Evolutionary conservation across 179 eudicot species (phyloP).

Genomic region (Spinacia oleracea): DNA sequence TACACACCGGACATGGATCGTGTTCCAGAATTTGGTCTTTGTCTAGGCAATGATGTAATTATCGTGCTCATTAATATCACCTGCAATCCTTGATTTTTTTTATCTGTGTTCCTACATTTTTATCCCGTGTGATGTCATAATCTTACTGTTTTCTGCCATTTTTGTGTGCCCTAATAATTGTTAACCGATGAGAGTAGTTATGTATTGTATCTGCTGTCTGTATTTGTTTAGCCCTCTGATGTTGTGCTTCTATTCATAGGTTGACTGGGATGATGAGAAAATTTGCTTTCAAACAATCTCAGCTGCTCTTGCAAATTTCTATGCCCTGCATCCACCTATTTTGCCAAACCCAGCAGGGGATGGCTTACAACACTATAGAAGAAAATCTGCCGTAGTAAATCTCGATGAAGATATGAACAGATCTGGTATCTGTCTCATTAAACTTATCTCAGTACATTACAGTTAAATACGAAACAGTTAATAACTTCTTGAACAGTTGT

Average conservation of each 20-base stretch:
- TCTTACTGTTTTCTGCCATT: neutral
- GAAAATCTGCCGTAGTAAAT: constrained; percentile 28
- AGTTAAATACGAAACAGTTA: neutral
- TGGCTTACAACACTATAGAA: constrained; percentile 63
- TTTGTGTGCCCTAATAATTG: neutral
- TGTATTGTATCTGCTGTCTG: neutral
- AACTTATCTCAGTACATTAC: neutral
- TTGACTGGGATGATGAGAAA: constrained; percentile 92
- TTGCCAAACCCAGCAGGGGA: constrained; percentile 93
- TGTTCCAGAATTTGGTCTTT: constrained; percentile 71
- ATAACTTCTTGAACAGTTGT: neutral
- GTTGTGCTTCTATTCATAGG: constrained; percentile 44
- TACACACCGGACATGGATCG: constrained; percentile 98
- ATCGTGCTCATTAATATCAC: constrained; percentile 11
- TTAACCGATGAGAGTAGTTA: neutral
- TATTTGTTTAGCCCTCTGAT: constrained; percentile 19
- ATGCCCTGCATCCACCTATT: constrained; percentile 94
- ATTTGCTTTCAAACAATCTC: constrained; percentile 82
- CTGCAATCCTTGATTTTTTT: neutral
- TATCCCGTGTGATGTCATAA: neutral
- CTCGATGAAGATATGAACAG: constrained; percentile 34
- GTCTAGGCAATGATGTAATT: constrained; percentile 84
- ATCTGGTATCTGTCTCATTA: constrained; percentile 32
- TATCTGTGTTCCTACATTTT: neutral
- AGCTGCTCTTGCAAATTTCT: constrained; percentile 88